Evolutionary conservation across 768 basidiomycete genomes (phyloP), one percentile per base, ranked within the genome.

Genomic region (Tulasnella sp.): DNA sequence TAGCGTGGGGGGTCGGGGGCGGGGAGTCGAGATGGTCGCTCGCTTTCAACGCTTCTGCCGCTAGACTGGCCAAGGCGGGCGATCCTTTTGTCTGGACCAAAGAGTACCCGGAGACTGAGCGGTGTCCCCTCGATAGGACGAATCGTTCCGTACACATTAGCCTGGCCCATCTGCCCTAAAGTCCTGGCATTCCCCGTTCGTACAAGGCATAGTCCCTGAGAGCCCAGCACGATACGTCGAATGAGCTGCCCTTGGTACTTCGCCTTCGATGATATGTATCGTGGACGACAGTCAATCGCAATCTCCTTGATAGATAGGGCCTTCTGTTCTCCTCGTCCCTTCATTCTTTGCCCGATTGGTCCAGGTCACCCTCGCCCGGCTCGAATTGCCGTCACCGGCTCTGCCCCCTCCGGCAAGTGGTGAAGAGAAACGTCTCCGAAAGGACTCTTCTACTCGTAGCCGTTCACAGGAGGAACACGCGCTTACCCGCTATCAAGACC

Each of bases 251-350:
- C 34, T 69, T 37, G 64, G 64, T 69, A 69, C 64, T 69, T 69
- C 64, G 64, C 24, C 64, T 69, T 69, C 64, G 64, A 69, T 37
- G 64, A 69, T 69, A 69, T 69, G 64, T 69, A 69, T 69, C 64
- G 64, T 69, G 28, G 11, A 69, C 5, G 64, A 20, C 64, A 69
- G 64, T 69, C 64, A 69, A 69, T 69, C 64, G 64, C 64, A 69
- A 69, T 69, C 64, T 69, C 64, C 64, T 69, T 69, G 64, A 69
- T 69, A 69, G 64, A 69, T 69, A 37, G 31, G 64, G 64, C 64
- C 64, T 31, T 28, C 28, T 69, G 64, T 37, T 6, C 64, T 34
- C 44, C 46, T 46, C 46, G 46, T 46, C 46, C 46, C 46, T 46
- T 46, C 54, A 31, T 69, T 69, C 64, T 69, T 28, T 69, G 31